Evolutionary conservation across 768 basidiomycete genomes (phyloP).

Genomic region (Mycena olivaceomarginata): DNA sequence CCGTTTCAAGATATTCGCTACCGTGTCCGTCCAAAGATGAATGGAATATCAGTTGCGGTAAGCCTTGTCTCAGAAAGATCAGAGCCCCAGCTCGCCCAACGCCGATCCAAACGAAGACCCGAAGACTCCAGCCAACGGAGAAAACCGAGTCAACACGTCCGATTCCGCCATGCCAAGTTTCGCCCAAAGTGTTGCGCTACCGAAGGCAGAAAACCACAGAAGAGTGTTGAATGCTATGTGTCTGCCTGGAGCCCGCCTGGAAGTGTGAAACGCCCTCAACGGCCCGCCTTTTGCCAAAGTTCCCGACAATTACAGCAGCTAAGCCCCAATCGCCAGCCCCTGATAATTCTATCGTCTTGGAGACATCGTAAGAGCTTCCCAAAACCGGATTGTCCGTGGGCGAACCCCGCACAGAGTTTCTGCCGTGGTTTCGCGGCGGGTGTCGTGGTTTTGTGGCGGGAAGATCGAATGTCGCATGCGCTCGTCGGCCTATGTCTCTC

Average conservation of each 20-base stretch:
- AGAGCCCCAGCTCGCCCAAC: background rate
- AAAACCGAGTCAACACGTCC: background rate
- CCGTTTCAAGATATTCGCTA: background rate
- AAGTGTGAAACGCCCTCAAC: background rate
- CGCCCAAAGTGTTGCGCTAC: no score
- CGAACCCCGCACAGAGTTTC: no score
- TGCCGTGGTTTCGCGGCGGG: background rate
- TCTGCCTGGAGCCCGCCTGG: background rate
- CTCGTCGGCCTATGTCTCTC: background rate
- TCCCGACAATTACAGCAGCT: background rate
- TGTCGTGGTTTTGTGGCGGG: background rate
- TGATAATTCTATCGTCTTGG: no score
- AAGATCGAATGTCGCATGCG: background rate
- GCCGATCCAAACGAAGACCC: background rate
- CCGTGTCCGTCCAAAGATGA: background rate
- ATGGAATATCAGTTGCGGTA: background rate
- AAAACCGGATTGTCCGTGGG: no score
- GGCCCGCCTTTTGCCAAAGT: no score
- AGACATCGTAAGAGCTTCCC: no score
- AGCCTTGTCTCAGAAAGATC: background rate
- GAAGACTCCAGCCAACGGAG: background rate
- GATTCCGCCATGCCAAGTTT: background rate
- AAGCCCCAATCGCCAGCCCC: no score
- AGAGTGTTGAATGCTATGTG: background rate
- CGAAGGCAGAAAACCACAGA: no score